These are phyloP conservation scores for Lizonia empirigonia DNA, from an alignment of 2,329 filamentous ascomycete species.

Conservation along the genomic window DNA sequence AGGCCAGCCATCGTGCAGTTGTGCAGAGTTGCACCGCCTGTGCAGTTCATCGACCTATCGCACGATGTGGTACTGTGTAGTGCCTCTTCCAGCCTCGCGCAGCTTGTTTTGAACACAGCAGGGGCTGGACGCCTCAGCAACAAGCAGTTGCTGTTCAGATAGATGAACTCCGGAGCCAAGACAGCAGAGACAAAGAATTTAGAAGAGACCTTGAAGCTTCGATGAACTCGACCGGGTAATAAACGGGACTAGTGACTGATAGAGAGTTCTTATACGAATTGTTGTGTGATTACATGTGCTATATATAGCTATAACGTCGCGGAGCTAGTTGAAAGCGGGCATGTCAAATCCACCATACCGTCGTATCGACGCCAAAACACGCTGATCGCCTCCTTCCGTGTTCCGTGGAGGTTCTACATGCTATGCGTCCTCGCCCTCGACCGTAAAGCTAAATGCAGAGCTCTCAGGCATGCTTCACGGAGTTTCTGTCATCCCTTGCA, in stretches of 20 bases:
- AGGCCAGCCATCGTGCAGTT: conserved; percentile 4
- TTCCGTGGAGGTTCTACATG: conserved; percentile 6
- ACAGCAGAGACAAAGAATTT: neutral
- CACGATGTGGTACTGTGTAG: neutral
- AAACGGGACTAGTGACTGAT: conserved; percentile 3
- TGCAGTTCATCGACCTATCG: neutral
- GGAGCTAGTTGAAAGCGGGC: conserved; percentile 11
- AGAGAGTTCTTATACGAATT: conserved; percentile 6
- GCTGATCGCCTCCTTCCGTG: conserved; percentile 6
- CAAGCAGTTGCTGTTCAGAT: neutral
- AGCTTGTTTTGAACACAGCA: conserved; percentile 8
- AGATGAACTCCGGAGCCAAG: neutral
- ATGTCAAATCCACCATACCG: conserved; percentile 3
- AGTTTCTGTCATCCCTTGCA: conserved; percentile 1
- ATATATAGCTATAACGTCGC: conserved; percentile 8
- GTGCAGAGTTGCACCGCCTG: neutral
- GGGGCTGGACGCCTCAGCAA: neutral
- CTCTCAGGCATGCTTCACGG: conserved; percentile 27
- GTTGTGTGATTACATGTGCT: conserved; percentile 10
- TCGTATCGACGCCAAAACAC: conserved; percentile 5
- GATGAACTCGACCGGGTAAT: neutral
- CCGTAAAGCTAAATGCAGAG: conserved; percentile 18
- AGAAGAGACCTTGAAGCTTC: neutral
- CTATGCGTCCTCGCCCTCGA: conserved; percentile 5
- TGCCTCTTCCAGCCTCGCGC: conserved; percentile 5